Conservation (phyloP, 176 grass and related monocot species). For the Ampelocalamus luodianensis region DNA sequence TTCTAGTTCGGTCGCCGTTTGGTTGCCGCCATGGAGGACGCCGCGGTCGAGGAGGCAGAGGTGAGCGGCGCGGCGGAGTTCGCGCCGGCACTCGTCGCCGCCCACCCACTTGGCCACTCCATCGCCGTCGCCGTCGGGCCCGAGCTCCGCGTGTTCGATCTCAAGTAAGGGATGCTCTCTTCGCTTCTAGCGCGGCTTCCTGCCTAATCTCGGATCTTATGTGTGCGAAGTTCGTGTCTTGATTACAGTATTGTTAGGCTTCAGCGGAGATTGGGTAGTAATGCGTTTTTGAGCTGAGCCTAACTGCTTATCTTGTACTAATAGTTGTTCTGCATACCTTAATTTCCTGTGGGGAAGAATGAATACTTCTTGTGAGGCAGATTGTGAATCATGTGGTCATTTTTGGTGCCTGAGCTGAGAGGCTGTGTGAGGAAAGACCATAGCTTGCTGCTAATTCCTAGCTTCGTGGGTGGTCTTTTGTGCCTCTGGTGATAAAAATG, state of each 20-base stretch:
- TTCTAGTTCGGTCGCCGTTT: not conserved
- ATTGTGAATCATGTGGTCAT: not conserved
- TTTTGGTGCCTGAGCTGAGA: not conserved
- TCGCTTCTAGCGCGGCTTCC: not conserved
- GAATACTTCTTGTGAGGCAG: not conserved
- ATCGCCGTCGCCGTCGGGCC: constrained; percentile 75
- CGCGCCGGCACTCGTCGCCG: constrained; percentile 72
- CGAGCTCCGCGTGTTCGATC: constrained; percentile 83
- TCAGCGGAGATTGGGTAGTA: not conserved
- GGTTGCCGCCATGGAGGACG: constrained; percentile 44
- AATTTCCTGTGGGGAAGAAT: not conserved
- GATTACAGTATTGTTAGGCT: not conserved
- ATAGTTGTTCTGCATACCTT: not conserved
- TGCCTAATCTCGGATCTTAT: not conserved
- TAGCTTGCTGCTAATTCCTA: not conserved
- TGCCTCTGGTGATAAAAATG: not conserved
- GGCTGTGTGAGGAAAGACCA: not conserved
- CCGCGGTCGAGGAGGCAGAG: constrained; percentile 67
- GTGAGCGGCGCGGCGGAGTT: constrained; percentile 59
- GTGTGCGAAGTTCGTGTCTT: not conserved
- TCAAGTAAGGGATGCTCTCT: constrained; percentile 51
- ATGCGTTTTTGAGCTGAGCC: not conserved
- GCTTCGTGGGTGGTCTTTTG: not conserved
- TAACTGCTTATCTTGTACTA: not conserved
- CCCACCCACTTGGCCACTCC: constrained; percentile 65